Conservation (phyloP, 441 rosid genomes). For the Populus hybrid region DNA sequence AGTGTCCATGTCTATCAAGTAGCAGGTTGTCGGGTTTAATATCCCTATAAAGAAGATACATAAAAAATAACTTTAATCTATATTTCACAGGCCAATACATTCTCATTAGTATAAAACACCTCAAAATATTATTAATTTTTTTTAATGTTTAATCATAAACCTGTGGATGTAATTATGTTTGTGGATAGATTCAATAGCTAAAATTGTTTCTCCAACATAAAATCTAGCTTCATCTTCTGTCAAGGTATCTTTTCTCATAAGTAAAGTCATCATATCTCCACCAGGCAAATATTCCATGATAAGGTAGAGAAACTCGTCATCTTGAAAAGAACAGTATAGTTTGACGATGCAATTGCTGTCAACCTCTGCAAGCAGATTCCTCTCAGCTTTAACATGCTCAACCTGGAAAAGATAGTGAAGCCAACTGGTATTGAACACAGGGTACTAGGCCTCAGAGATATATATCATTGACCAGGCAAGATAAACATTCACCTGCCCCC, state of each 20-base stretch:
- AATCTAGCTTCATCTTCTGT: conserved; percentile 90
- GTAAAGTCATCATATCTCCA: conserved; percentile 98
- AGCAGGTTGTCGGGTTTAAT: conserved; percentile 97
- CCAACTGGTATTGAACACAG: conserved; percentile 17
- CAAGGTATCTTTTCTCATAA: conserved; percentile 94
- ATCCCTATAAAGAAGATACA: conserved; percentile 51
- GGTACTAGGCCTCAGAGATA: conserved; percentile 10
- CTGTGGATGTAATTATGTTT: conserved; percentile 86
- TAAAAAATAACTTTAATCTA: conserved; percentile 7
- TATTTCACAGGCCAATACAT: conserved; percentile 7
- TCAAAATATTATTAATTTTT: conserved; percentile 5
- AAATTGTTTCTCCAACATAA: conserved; percentile 92
- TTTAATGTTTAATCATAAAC: conserved; percentile 27
- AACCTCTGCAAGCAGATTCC: conserved; percentile 95
- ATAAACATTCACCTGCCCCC: conserved; percentile 75
- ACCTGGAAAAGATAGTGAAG: conserved; percentile 46
- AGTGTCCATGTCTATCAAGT: conserved; percentile 86
- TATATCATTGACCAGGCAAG: background rate
- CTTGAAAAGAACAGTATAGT: conserved; percentile 95
- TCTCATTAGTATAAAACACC: background rate
- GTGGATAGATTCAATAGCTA: conserved; percentile 94
- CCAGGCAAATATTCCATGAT: conserved; percentile 99
- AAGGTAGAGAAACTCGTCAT: conserved; percentile 92
- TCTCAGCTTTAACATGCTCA: conserved; percentile 97
- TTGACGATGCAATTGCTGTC: conserved; percentile 97